Base-by-base conservation (phyloP, 2,329 filamentous ascomycete genomes). In the Pseudopyricularia cyperi region DNA sequence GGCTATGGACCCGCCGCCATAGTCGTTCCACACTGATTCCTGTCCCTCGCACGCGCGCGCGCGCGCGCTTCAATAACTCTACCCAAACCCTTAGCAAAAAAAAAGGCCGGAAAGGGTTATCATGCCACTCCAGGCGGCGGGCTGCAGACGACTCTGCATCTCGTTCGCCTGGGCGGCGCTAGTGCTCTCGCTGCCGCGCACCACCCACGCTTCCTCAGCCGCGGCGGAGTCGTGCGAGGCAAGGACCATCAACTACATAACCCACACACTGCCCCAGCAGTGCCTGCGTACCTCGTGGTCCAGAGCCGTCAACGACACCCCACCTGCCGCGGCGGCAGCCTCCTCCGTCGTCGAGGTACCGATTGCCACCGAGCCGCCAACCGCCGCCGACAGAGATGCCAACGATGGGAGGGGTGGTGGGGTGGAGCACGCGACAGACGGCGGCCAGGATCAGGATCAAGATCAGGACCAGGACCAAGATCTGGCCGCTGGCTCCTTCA, bases 201-300 rank as follows among this genome's bases (percentile, higher is more conserved):
- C 22, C 28, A 8, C 9, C 12, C 49, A 30, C 24, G 22, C 26
- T 12, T 17, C 49, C 37, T 11, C 49, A 11, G 49, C 57, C 4
- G 52, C 60, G 6, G 65, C 66, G 32, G 39, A 12, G 14, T 63
- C 66, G 8, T 82, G 78, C 67, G 75, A 77, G 58, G 74, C 69
- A 52, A 77, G 79, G 58, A 88, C 83, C 1, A 81, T 88, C 62
- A 90, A 91, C 66, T 89, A 90, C 66, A 87, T 91, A 56, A 90
- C 85, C 11, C 84, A 90, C 59, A 81, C 79, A 2, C 69, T 90
- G 37, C 85, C 85, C 11, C 85, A 88, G 63, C 84, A 86, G 69
- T 91, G 87, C 62, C 71, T 88, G 22, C 79, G 77, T 48, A 81
- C 79, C n/a, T 73, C 74, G 39, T 82, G 81, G 71, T 66, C 71